These are phyloP conservation scores for Vitis hybrid DNA, from an alignment of 177 flowering plant species.

Conservation along the genomic window DNA sequence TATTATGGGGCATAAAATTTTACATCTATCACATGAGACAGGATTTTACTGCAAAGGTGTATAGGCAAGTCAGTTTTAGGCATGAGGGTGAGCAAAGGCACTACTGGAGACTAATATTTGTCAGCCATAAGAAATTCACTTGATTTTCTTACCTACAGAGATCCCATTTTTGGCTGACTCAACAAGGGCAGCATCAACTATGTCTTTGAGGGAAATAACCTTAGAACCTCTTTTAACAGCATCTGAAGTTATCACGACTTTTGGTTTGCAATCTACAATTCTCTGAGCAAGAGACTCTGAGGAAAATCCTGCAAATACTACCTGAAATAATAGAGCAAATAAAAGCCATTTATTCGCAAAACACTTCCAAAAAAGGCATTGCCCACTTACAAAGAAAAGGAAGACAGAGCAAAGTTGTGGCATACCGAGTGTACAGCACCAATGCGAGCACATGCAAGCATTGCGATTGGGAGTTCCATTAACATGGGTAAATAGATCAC, in stretches of 20 bases:
- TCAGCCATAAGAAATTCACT: neutral
- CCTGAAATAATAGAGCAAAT: conserved; percentile 42
- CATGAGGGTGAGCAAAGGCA: neutral
- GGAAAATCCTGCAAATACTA: conserved; percentile 98
- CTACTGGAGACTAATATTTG: neutral
- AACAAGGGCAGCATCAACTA: conserved; percentile 80
- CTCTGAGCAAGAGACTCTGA: conserved; percentile 92
- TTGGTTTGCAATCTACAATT: conserved; percentile 91
- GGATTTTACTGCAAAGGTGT: too few relatives aligned
- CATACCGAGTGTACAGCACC: conserved; percentile 98
- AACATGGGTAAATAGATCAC: conserved; percentile 93
- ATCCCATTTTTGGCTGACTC: conserved; percentile 60
- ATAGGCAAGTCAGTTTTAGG: too few relatives aligned
- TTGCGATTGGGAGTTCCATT: conserved; percentile 92
- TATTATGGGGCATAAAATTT: too few relatives aligned
- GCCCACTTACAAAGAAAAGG: neutral
- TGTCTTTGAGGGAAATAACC: conserved; percentile 76
- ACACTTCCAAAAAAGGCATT: neutral
- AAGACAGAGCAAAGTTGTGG: neutral
- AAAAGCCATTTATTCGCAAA: neutral
- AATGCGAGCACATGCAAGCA: conserved; percentile 98
- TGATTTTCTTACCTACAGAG: conserved; percentile 57
- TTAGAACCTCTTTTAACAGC: conserved; percentile 90
- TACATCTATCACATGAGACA: too few relatives aligned
- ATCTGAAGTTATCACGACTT: conserved; percentile 88